Percentiles rank a stretch among this genome's conserved stretches.
These are phyloP conservation scores for Phytophthora capsici DNA, from an alignment of 352 stramenopile genomes.

Conservation along the genomic window DNA sequence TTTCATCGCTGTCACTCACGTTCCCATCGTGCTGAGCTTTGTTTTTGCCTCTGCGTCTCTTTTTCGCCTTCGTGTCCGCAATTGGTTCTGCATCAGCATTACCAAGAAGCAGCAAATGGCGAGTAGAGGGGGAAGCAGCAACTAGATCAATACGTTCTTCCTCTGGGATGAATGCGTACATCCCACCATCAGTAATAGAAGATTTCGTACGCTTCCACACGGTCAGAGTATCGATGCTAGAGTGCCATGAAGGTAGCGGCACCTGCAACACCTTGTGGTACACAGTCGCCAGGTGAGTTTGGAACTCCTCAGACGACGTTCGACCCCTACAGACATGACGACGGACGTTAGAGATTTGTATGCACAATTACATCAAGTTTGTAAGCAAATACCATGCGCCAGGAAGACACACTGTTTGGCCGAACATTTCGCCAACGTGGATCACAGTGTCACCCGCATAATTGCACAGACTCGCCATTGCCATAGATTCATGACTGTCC, in stretches of 20 bases:
- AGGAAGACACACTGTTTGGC: conserved; percentile 88
- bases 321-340: conserved; percentile 67
- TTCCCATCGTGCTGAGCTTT: conserved; percentile 14
- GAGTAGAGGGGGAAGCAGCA: conserved; percentile 63
- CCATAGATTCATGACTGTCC: conserved; percentile 89
- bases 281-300: conserved; percentile 88
- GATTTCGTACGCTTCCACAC: conserved; percentile 95
- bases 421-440: conserved; percentile 94
- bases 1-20: conserved; percentile 18
- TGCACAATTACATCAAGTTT: not conserved
- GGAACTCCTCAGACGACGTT: conserved; percentile 93
- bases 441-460: conserved; percentile 93
- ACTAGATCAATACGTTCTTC: conserved; percentile 79
- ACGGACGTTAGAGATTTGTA: conserved; percentile 3
- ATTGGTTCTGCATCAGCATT: conserved; percentile 7
- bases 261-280: conserved; percentile 95
- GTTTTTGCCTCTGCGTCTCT: conserved; percentile 24
- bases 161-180: conserved; percentile 82
- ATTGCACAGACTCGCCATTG: conserved; percentile 88
- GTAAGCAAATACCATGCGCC: conserved; percentile 72
- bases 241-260: conserved; percentile 92
- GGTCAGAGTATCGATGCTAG: conserved; percentile 91
- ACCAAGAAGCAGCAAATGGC: conserved; percentile 58
- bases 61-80: conserved; percentile 19
- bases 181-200: conserved; percentile 82